Conservation (phyloP, 176 grass and related monocot genomes). For the Bolboschoenus planiculmis region DNA sequence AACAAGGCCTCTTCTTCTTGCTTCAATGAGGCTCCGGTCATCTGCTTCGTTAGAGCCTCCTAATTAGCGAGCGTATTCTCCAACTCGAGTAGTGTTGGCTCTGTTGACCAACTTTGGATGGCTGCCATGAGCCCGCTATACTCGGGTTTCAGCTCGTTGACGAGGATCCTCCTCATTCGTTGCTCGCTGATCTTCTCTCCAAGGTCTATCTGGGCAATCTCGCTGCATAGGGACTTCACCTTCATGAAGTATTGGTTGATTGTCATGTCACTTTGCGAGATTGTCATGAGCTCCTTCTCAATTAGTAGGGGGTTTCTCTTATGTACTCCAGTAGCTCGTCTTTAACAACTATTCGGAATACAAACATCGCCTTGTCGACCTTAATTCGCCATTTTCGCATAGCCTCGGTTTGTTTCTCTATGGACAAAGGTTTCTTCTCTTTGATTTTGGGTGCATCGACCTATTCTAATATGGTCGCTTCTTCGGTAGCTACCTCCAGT, state of each 20-base stretch:
- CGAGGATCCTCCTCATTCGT: conserved; percentile 13
- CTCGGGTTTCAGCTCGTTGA: neutral
- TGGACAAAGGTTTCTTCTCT: neutral
- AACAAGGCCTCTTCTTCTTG: conserved; percentile 15
- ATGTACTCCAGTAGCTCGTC: conserved; percentile 19
- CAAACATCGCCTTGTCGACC: neutral
- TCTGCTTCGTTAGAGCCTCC: neutral
- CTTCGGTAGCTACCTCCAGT: neutral
- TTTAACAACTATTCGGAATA: neutral
- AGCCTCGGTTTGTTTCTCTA: neutral
- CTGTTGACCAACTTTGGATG: neutral
- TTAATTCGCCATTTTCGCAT: conserved; percentile 8
- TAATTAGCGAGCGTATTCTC: conserved; percentile 18
- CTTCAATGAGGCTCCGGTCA: neutral
- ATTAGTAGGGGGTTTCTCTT: neutral
- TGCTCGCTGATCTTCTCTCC: neutral
- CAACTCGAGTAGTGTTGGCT: neutral
- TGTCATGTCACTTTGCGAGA: no score
- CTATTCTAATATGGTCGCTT: neutral
- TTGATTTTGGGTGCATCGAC: neutral
- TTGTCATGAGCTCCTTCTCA: no score
- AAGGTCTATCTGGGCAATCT: neutral
- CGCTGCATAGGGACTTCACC: neutral
- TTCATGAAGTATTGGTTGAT: no score
- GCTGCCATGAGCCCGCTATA: conserved; percentile 9